Base-by-base conservation (phyloP, 495 filamentous ascomycete species). In the Penicillium canariense region DNA sequence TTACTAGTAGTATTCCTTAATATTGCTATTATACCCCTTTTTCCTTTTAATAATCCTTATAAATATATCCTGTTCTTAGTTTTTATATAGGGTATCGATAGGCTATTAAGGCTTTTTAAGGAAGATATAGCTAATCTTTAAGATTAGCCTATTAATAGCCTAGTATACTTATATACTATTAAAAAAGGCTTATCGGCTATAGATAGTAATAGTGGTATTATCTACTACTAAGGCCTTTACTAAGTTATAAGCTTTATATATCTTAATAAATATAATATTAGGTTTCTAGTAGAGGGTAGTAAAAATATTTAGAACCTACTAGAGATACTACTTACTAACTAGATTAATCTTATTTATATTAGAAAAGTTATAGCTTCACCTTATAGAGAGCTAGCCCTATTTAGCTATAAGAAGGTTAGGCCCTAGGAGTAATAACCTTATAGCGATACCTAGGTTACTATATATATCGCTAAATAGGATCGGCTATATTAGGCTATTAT, bases 271-370 rank as follows among this genome's bases (percentile, higher is more conserved):
- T 56, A 39, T 47, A 31, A 39, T 40, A n/a, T 18, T 12, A 48
- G 40, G 26, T 56, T 56, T 46, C 54, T 39, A 56, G 52, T 60
- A 8, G 42, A 56, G 27, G 52, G 27, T 35, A 17, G 53, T 40
- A n/a, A 32, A 22, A 40, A 68, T 12, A 36, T 69, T 15, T 74
- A 68, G 67, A 55, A 65, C 43, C 63, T 69, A 7, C 61, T 74
- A 12, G 71, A 74, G 63, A 74, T 64, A 5, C 40, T 74, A 1
- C 63, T 74, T 26, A 52, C 56, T 42, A 58, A 72, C 44, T 74
- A 68, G 69, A 66, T 71, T 28, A 31, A 56, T 9, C 46, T 68
- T 27, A 55, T 72, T 43, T 55, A 48, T 22, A 32, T 72, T 43
- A 65, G 64, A 30, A 74, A 74, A 52, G 48, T 56, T 23, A 28